Percentiles rank a stretch among this genome's conserved stretches.
Evolutionary conservation across 345 rosid species (phyloP).

Genomic region (Bruguiera sexangula): DNA sequence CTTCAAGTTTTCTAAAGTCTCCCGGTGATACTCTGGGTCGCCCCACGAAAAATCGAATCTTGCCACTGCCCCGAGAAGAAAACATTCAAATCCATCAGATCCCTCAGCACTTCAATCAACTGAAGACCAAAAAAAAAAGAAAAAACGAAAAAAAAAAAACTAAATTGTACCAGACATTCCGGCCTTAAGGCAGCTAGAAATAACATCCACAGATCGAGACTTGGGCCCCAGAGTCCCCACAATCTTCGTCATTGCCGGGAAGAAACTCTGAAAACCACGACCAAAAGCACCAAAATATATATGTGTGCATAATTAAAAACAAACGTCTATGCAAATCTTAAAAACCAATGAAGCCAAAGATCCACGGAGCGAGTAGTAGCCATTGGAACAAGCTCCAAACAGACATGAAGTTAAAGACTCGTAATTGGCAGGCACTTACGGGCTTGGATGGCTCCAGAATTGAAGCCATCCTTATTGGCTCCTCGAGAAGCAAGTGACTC

Average conservation of each 20-base stretch:
- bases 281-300: background rate
- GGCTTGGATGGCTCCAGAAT: conserved; percentile 64
- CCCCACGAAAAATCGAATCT: conserved; percentile 35
- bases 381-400: too few relatives aligned
- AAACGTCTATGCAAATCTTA: background rate
- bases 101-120: background rate
- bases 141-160: background rate
- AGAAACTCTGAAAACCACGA: conserved; percentile 22
- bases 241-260: conserved; percentile 35
- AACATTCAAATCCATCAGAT: background rate
- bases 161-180: conserved; percentile 30
- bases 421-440: conserved; percentile 20
- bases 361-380: too few relatives aligned
- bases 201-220: conserved; percentile 27
- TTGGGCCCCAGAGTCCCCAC: conserved; percentile 33
- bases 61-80: conserved; percentile 19
- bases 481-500: conserved; percentile 51
- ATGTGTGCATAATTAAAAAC: background rate
- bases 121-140: background rate
- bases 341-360: too few relatives aligned
- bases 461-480: conserved; percentile 60
- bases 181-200: conserved; percentile 28
- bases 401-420: background rate
- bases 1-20: conserved; percentile 28
- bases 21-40: conserved; percentile 23